Evolutionary conservation across 345 rosid genomes (phyloP), one percentile per base, ranked within the genome.

Genomic region (Jatropha curcas): DNA sequence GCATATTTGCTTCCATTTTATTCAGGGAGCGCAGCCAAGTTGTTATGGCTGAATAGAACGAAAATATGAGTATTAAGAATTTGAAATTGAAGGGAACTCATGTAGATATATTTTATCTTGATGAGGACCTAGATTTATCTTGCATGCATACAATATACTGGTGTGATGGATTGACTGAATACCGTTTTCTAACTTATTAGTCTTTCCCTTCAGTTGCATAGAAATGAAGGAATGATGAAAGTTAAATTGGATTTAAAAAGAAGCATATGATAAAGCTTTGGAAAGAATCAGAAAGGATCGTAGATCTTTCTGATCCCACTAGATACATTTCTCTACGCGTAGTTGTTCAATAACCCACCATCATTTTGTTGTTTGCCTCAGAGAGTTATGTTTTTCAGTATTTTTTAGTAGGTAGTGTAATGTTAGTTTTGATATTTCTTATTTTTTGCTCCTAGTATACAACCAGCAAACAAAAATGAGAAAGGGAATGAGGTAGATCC

Each of bases 401-500:
- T 24, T 14, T 46, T 56, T 35, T n/a, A 3, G 2, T 35, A 11
- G 28, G 58, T 12, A 50, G 2, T 50, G 25, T 48, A 25, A 9
- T 64, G 68, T 3, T 22, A 45, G 57, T 28, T 45, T 66, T 48
- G 17, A 46, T 72, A 11, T 62, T 64, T 51, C 39, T 67, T 35
- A 37, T 34, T 31, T 9, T 67, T 76, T 79, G 58, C 27, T 48
- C 68, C 24, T 74, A 92, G 98, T 79, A 86, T 80, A 83, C 80
- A 91, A 56, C 76, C 88, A 8, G 82, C 71, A 4, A 84, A 81
- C 61, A 79, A 55, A 66, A 87, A 62, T 73, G 88, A 86, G 55
- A 82, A 76, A 65, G 88, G 78, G 61, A 80, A 78, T 45, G 88
- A 82, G 27, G 53, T 68, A 43, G 93, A 90, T 78, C 89, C 86